Evolutionary conservation across 2,329 filamentous ascomycete genomes (phyloP).

Genomic region (Fusarium piperis): DNA sequence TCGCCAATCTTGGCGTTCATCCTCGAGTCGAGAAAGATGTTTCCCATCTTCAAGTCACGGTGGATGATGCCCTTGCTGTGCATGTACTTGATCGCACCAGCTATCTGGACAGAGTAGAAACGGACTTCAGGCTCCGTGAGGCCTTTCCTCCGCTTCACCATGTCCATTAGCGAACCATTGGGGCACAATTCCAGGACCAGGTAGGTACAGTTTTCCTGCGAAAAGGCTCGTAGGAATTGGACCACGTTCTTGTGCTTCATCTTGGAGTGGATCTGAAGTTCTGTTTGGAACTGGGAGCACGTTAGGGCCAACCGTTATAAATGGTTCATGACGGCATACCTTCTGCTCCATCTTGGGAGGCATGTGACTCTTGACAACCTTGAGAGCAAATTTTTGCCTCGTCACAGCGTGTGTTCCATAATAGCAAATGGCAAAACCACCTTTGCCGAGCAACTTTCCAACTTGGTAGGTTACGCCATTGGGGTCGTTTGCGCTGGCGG

Average conservation of each 20-base stretch:
- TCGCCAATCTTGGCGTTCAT: conserved; percentile 99
- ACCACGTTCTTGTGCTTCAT: conserved; percentile 97
- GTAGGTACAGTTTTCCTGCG: conserved; percentile 88
- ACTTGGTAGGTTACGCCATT: conserved; percentile 79
- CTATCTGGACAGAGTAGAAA: conserved; percentile 93
- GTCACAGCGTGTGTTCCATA: conserved; percentile 72
- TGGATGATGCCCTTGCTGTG: conserved; percentile 96
- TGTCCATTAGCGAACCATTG: conserved; percentile 96
- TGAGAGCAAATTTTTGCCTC: conserved; percentile 76
- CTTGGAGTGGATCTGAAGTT: conserved; percentile 98
- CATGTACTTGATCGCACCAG: conserved; percentile 97
- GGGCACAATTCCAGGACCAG: conserved; percentile 94
- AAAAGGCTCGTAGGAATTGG: conserved; percentile 93
- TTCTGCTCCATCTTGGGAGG: conserved; percentile 85
- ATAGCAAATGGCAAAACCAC: conserved; percentile 85
- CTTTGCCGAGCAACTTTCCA: conserved; percentile 79
- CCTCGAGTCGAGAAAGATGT: conserved; percentile 90
- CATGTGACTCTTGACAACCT: conserved; percentile 87
- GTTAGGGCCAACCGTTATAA: conserved; percentile 23
- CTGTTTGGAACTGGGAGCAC: conserved; percentile 70
- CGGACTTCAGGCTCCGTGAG: conserved; percentile 94
- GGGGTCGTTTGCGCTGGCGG: conserved; percentile 73
- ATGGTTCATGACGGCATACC: conserved; percentile 56
- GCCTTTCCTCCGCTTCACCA: conserved; percentile 91
- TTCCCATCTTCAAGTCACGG: conserved; percentile 96